Base-by-base conservation (phyloP, 2,329 filamentous ascomycete species). In the Diaporthe batatas region DNA sequence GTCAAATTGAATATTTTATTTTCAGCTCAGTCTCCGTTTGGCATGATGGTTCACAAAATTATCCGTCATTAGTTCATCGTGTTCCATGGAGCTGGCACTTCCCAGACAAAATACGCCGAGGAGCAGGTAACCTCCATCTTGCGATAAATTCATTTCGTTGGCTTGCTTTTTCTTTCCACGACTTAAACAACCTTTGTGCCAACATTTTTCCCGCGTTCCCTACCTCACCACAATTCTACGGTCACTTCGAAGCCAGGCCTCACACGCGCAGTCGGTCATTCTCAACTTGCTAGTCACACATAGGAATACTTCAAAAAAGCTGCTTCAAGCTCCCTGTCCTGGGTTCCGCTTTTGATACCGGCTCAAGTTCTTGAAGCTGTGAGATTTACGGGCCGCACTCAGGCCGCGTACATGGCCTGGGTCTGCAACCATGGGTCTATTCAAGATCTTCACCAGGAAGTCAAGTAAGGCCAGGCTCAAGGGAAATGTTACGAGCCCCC, bases 401-500 rank as follows among this genome's bases (percentile, higher is more conserved):
- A 34, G 54, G 53, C 68, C 64, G 44, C 44, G 23, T 62, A 32
- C 36, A 72, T 70, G 71, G 57, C 67, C 51, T 49, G 18, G 14
- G 34, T 54, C 72, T 65, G 71, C 58, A 74, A 79, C 73, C 57
- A 83, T 83, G 82, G 81, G 82, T 64, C 76, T 83, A 44, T 75
- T 83, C 58, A 79, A 76, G 71, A 80, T 83, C 55, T 76, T 83
- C 25, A 79, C 80, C 54, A 79, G 77, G 73, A 80, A 79, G 71
- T 75, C 76, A 65, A 72, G 73, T 68, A 73, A 75, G 49, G 74
- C 75, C 54, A 68, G 53, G 21, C 78, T 8, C 1, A 32, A 49
- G 18, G 53, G 44, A 36, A 18, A 64, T 23, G 44, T 49, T 6
- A 29, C 18, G 16, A 67, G 59, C 36, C 44, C 42, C 12, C 25